A percentile compares a stretch with the other conserved stretches of the same genome.
Conservation (phyloP, 345 rosid genomes). For the Noccaea caerulescens region DNA sequence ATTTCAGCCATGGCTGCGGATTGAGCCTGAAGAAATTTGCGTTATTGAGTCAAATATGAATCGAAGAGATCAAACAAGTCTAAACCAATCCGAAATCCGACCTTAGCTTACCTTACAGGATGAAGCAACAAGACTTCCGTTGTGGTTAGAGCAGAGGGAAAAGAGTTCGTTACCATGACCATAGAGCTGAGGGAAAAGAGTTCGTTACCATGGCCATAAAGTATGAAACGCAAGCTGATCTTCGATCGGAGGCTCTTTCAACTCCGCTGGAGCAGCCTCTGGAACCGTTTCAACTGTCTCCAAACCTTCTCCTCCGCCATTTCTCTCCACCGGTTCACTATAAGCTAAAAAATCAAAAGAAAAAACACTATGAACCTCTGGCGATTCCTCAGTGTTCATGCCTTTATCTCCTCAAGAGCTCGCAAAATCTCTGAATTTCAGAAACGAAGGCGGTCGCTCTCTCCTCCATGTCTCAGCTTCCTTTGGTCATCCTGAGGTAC, state of each 20-base stretch:
- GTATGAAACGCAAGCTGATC: constrained; percentile 93
- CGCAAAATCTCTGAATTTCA: too few relatives aligned
- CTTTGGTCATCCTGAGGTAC: too few relatives aligned
- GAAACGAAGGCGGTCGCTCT: too few relatives aligned
- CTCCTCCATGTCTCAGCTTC: too few relatives aligned
- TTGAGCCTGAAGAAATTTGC: constrained; percentile 65
- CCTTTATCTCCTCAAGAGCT: too few relatives aligned
- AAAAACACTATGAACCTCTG: background rate
- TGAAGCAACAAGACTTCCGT: constrained; percentile 84
- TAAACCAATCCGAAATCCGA: background rate
- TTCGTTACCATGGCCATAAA: constrained; percentile 97
- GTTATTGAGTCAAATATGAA: background rate
- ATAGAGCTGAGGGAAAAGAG: too few relatives aligned
- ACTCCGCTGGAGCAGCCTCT: constrained; percentile 86
- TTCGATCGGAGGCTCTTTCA: constrained; percentile 88
- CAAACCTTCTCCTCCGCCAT: constrained; percentile 60
- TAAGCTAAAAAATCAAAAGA: constrained; percentile 55
- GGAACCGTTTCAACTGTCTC: constrained; percentile 91
- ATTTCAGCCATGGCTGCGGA: constrained; percentile 81
- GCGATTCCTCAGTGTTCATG: too few relatives aligned
- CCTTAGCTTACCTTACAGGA: constrained; percentile 78
- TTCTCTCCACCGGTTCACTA: constrained; percentile 52
- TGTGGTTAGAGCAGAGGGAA: constrained; percentile 75
- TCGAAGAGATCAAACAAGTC: background rate
- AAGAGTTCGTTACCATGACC: too few relatives aligned